Conservation (phyloP, 768 basidiomycete genomes). For the Tricholoma bakamatsutake region DNA sequence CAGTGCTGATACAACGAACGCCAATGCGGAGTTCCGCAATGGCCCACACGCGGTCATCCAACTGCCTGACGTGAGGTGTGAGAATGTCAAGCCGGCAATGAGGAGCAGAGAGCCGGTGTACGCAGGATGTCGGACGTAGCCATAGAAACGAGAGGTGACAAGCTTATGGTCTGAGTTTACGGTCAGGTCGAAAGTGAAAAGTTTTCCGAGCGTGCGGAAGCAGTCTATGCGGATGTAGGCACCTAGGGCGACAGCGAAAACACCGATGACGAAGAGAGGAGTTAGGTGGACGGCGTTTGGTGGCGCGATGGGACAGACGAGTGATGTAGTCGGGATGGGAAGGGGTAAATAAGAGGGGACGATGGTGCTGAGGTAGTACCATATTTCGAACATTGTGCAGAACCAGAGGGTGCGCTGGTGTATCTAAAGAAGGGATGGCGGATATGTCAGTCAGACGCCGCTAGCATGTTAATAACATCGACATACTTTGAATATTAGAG, state of each 20-base stretch:
- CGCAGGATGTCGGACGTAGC: constrained; percentile 42
- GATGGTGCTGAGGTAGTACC: constrained; percentile 13
- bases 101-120: constrained; percentile 42
- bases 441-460: no score
- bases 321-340: constrained; percentile 25
- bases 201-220: constrained; percentile 36
- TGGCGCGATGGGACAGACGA: constrained; percentile 20
- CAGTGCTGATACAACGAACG: constrained; percentile 19
- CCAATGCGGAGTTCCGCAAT: constrained; percentile 16
- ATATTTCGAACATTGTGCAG: constrained; percentile 16
- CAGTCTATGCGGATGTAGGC: constrained; percentile 37
- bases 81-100: constrained; percentile 33
- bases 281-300: constrained; percentile 21
- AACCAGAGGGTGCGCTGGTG: constrained; percentile 16
- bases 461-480: no score
- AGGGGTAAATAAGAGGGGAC: constrained; percentile 20
- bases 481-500: constrained; percentile 37
- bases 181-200: constrained; percentile 47
- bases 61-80: constrained; percentile 35
- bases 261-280: constrained; percentile 29
- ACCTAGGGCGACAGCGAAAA: constrained; percentile 28
- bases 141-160: constrained; percentile 38
- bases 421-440: constrained; percentile 2
- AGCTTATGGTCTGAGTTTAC: constrained; percentile 37
- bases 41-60: constrained; percentile 32